Conservation (phyloP, 352 stramenopile genomes). For the Lagenidium sp. region DNA sequence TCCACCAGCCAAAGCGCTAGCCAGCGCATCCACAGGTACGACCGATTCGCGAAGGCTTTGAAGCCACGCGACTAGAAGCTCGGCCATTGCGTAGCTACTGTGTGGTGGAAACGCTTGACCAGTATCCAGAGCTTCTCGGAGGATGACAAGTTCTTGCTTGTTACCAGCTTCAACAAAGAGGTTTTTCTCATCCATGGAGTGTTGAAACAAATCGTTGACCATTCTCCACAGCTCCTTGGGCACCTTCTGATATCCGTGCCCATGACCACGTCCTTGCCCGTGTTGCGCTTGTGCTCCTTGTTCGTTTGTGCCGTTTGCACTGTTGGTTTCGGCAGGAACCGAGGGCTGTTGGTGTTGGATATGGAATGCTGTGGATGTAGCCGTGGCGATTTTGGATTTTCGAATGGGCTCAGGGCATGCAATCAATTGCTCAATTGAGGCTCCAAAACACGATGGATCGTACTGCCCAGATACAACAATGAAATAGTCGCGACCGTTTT, state of each 20-base stretch:
- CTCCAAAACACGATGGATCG: constrained; percentile 93
- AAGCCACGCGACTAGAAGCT: constrained; percentile 88
- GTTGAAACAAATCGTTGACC: constrained; percentile 92
- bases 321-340: not conserved
- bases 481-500: constrained; percentile 96
- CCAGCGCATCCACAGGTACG: constrained; percentile 75
- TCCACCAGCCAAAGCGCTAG: constrained; percentile 35
- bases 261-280: too few species aligned
- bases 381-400: constrained; percentile 19
- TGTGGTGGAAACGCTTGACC: constrained; percentile 74
- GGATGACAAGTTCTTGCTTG: constrained; percentile 50
- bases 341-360: constrained; percentile 14
- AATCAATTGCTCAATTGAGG: constrained; percentile 92
- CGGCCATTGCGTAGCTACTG: constrained; percentile 86
- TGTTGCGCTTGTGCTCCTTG: not conserved
- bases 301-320: constrained; percentile 23
- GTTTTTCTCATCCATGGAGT: constrained; percentile 71
- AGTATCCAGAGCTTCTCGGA: constrained; percentile 92
- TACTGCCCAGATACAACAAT: constrained; percentile 91
- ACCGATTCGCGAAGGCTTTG: constrained; percentile 87
- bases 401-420: constrained; percentile 85
- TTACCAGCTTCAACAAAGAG: constrained; percentile 71
- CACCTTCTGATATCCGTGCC: constrained; percentile 85
- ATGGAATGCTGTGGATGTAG: constrained; percentile 7
- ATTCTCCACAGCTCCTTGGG: constrained; percentile 98